Conservation (phyloP, 306 rosid genomes). For the Crotalaria pallida region DNA sequence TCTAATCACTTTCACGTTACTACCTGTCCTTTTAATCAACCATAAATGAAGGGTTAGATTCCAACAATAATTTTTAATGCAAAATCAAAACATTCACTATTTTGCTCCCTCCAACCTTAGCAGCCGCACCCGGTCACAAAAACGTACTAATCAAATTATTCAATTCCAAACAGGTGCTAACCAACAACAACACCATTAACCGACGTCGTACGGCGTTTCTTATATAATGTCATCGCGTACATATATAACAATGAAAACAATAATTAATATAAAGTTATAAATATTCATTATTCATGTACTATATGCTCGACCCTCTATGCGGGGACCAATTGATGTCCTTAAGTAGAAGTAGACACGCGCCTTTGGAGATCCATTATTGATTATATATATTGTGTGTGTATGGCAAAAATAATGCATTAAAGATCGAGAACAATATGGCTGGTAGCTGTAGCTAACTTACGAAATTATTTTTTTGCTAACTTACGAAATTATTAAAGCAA, state of each 20-base stretch:
- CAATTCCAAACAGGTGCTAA: constrained; percentile 11
- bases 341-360: not conserved
- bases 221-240: not conserved
- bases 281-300: not conserved
- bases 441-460: not conserved
- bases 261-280: too few species aligned
- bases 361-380: constrained; percentile 24
- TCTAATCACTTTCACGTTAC: not conserved
- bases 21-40: constrained; percentile 4
- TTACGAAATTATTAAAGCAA: not conserved
- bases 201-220: not conserved
- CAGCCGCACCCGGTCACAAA: constrained; percentile 13
- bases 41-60: constrained; percentile 17
- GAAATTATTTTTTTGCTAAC: too few species aligned
- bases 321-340: constrained; percentile 31
- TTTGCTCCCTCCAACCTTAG: constrained; percentile 32
- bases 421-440: constrained; percentile 10
- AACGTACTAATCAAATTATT: constrained; percentile 12
- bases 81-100: constrained; percentile 3
- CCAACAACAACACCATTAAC: constrained; percentile 22
- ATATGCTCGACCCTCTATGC: constrained; percentile 20
- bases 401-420: not conserved
- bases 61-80: constrained; percentile 6
- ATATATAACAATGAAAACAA: not conserved
- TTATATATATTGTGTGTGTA: constrained; percentile 13